Evolutionary conservation across 768 basidiomycete species (phyloP).

Genomic region (Mycena belliarum): DNA sequence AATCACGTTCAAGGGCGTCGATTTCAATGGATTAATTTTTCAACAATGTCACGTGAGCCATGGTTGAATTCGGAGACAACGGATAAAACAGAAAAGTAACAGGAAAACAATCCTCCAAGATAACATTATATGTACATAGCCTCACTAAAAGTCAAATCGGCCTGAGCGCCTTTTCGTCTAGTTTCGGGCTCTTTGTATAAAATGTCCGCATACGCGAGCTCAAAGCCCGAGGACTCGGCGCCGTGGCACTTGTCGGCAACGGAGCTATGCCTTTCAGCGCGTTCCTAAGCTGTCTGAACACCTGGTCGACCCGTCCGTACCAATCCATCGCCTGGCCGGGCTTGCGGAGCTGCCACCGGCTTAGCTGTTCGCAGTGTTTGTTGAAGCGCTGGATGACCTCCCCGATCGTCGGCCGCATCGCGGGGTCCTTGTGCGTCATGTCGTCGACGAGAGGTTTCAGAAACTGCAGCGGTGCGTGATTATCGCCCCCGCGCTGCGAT

Average conservation of each 20-base stretch:
- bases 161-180: conserved; percentile 24
- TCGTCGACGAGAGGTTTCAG: conserved; percentile 26
- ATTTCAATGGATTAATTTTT: neutral
- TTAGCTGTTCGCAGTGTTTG: conserved; percentile 16
- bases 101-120: neutral
- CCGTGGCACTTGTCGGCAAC: neutral
- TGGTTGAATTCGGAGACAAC: neutral
- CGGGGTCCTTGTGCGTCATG: conserved; percentile 32
- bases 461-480: conserved; percentile 27
- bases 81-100: neutral
- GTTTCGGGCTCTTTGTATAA: conserved; percentile 12
- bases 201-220: conserved; percentile 14
- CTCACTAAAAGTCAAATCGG: neutral
- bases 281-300: conserved; percentile 2
- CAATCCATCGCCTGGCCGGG: conserved; percentile 18
- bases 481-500: conserved; percentile 1
- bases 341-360: conserved; percentile 25
- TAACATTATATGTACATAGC: neutral
- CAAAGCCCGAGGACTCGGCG: neutral
- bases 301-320: conserved; percentile 16
- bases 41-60: conserved; percentile 5
- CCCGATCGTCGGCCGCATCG: conserved; percentile 30
- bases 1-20: no score
- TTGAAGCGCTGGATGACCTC: conserved; percentile 27
- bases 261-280: conserved; percentile 8